Evolutionary conservation across 192 early-diverging fungal genomes (phyloP), one percentile per base, ranked within the genome.

Genomic region (Podila verticillata): DNA sequence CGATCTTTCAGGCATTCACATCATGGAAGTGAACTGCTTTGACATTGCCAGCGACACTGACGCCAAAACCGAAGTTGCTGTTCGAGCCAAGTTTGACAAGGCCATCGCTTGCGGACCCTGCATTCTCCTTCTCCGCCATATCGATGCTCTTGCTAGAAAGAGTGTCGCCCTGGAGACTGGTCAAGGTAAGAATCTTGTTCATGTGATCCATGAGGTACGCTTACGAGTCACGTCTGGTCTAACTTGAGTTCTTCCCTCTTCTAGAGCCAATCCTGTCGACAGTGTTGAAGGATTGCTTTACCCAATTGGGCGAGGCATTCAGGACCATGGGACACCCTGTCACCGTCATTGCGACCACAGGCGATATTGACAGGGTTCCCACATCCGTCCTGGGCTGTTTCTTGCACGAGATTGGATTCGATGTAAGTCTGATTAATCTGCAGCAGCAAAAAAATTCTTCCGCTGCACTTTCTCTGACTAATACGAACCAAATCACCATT

Each of bases 11-110:
- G 96, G 96, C 17, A 84, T 95, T 3, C 92, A 97, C 64, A 22
- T 95, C 9, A 90, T 90, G 68, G 92, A 95, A 65, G 85, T 94
- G 34, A 93, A 93, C 79, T 91, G 91, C 51, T 96, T 89, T 72
- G 93, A 96, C 57, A 86, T 91, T 36, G 84, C 92, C 7, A 89
- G 91, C 13, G 96, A 98, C 31, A 92, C 92, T 0, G 93, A 95
- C 61, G 90, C 92, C 28, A 93, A 93, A 66, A 95, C 93, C 0
- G 92, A 94, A 48, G 87, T 88, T 20, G 86, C 88, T 28, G 83
- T 98, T 56, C 87, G 92, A 9, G 81, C 90, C 19, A 91, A 92
- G 69, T 93, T 94, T 73, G 88, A 96, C 32, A 94, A 95, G 57
- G 94, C 94, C 0, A 74, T 83, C 17, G 89, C 87, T 0, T 93